Base-by-base conservation (phyloP, 2,329 filamentous ascomycete species). In the Fusarium sarcochroum region DNA sequence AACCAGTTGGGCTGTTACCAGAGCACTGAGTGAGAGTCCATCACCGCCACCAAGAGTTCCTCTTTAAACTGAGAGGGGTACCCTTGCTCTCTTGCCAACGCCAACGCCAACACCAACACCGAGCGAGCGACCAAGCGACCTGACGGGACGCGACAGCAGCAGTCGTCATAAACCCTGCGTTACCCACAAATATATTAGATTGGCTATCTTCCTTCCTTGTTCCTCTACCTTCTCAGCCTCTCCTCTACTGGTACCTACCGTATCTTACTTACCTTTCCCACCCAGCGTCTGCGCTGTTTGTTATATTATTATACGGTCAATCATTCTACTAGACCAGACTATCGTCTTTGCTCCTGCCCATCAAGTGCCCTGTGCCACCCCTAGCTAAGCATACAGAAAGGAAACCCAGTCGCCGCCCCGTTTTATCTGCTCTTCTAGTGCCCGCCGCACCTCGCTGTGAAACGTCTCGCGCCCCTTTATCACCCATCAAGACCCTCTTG, bases 401-500 rank as follows among this genome's bases (percentile, higher is more conserved):
- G 18, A 40, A 44, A 42, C 37, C 27, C 46, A 56, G 59, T 56
- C 30, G 25, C 37, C 35, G 50, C 51, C 66, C 68, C 63, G 55
- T 63, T 69, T 70, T 61, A 65, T 56, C 44, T 45, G 53, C 60
- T 61, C 48, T 52, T 53, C 54, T 71, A 73, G 70, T 70, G 68
- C 44, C 71, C 59, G 67, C 67, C 54, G 62, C 62, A 68, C 63
- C 62, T 71, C 65, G 61, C 71, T 70, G 70, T 74, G 72, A 74
- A 74, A 74, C 72, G 63, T 70, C 72, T 51, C 50, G 59, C 68
- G 38, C 72, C 72, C 72, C 68, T 69, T 71, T 71, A 66, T 60
- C 66, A 66, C 44, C 40, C 49, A n/a, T 44, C 23, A 14, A 21
- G 23, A 15, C 41, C 41, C 41, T 44, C 41, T 25, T 44, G 8